Base-by-base conservation (phyloP, 495 filamentous ascomycete species). In the Parathielavia hyrcaniae region DNA sequence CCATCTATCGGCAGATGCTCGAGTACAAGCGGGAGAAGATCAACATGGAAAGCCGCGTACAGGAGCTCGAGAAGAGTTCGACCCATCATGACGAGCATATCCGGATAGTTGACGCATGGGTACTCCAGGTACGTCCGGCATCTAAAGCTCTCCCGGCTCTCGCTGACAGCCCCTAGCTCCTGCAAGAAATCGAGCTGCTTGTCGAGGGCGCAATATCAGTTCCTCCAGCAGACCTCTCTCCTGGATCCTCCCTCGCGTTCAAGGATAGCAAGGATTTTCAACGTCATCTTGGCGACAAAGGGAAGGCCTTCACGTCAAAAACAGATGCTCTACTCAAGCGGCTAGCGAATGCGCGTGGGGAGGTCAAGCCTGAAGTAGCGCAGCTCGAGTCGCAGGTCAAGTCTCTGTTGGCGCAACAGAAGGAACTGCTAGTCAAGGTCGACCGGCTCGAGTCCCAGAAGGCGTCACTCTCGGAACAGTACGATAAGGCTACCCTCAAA, bases 1-100 rank as follows among this genome's bases (percentile, higher is more conserved):
- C 93, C 57, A 97, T 98, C 67, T 85, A 88, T 68, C 89, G 93
- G 32, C 92, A 97, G 68, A 96, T 98, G 92, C 85, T 87, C 64
- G 95, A 97, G 70, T 96, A 91, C 69, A 97, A 96, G 72, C 82
- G 95, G 48, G 90, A 97, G 67, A 89, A 88, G 69, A 77, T 77
- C 35, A 84, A 83, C 17, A 71, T 96, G 47, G 92, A 97, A 71
- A 70, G 78, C 40, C 86, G 86, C 63, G 72, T 93, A 50, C 85
- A 81, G 61, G 86, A 92, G 53, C 76, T 90, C 57, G 79, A 86
- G 44, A 91, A 93, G 69, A 79, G 81, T 56, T 80, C 88, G 16
- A 70, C 77, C 44, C 83, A 88, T 70, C 90, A 97, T 74, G 88
- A 97, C 73, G 90, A 97, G 60, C 93, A 97, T 64, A 77, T 97